phyloP scores from a whole-genome alignment of 129 eudicot species.

The Dittrichia graveolens region DNA sequence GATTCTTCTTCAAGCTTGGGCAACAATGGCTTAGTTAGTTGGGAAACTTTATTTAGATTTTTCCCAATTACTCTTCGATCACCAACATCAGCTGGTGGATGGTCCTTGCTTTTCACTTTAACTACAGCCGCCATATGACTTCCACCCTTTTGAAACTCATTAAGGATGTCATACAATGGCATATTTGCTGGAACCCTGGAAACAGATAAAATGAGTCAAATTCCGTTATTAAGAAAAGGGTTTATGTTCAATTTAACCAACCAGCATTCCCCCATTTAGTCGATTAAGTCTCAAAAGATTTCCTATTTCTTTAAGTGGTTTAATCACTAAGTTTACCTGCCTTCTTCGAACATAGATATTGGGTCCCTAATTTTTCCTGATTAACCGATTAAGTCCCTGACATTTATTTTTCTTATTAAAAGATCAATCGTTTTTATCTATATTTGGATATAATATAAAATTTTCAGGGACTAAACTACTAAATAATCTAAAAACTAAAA shows the following conservation, averaged over 20 bases:
- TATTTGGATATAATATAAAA: background rate
- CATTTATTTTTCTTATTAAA: background rate
- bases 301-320: background rate
- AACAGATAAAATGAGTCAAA: conserved; percentile 9
- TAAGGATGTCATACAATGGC: conserved; percentile 95
- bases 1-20: conserved; percentile 47
- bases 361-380: background rate
- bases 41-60: conserved; percentile 34
- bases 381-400: background rate
- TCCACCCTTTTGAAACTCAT: conserved; percentile 95
- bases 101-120: conserved; percentile 58
- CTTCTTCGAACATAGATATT: background rate
- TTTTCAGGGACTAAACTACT: background rate
- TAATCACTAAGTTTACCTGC: background rate
- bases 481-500: background rate
- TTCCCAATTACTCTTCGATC: conserved; percentile 29
- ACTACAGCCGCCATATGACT: conserved; percentile 99
- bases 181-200: conserved; percentile 88
- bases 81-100: conserved; percentile 32
- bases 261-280: too few relatives aligned
- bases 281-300: too few relatives aligned
- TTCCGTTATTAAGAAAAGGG: background rate
- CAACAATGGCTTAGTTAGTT: conserved; percentile 63
- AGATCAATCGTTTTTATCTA: background rate
- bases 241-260: too few relatives aligned